Percentiles rank a stretch among this genome's conserved stretches.
Conservation (phyloP, 2,329 filamentous ascomycete genomes). For the Lasiodiplodia gonubiensis region DNA sequence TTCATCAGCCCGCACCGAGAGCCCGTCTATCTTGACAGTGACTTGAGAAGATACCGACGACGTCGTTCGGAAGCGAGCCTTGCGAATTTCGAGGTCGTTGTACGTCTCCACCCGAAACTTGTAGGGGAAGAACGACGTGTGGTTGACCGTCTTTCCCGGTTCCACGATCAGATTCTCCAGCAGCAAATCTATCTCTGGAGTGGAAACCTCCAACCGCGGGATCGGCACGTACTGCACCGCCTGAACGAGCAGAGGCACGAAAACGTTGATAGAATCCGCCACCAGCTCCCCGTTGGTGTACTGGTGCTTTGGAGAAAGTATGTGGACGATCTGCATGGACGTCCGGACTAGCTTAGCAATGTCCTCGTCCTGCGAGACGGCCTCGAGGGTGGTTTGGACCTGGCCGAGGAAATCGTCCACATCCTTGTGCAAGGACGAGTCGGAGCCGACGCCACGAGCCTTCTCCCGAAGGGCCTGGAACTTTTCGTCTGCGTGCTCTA, state of each 20-base stretch:
- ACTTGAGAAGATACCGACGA: constrained; percentile 73
- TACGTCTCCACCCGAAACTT: constrained; percentile 79
- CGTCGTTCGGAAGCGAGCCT: constrained; percentile 72
- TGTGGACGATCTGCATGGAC: constrained; percentile 68
- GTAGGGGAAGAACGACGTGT: constrained; percentile 88
- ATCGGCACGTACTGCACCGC: constrained; percentile 87
- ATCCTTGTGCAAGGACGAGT: constrained; percentile 73
- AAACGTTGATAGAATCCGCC: constrained; percentile 77
- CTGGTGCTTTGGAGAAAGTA: constrained; percentile 70
- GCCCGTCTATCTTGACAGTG: constrained; percentile 78
- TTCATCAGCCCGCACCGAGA: constrained; percentile 84
- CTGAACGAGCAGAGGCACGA: constrained; percentile 77
- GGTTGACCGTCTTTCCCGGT: constrained; percentile 81
- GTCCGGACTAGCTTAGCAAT: constrained; percentile 72
- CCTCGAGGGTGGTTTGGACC: constrained; percentile 68
- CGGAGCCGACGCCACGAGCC: constrained; percentile 63
- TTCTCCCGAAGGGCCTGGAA: constrained; percentile 64
- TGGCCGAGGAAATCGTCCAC: constrained; percentile 75
- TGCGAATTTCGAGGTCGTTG: constrained; percentile 85
- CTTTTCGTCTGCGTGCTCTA: constrained; percentile 74
- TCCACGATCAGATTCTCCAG: constrained; percentile 91
- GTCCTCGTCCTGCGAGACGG: constrained; percentile 73
- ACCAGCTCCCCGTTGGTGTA: constrained; percentile 74
- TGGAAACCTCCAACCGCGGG: constrained; percentile 84
- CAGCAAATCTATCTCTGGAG: constrained; percentile 81